Evolutionary conservation across 768 basidiomycete species (phyloP), one percentile per base, ranked within the genome.

Genomic region (Pisolithus marmoratus): DNA sequence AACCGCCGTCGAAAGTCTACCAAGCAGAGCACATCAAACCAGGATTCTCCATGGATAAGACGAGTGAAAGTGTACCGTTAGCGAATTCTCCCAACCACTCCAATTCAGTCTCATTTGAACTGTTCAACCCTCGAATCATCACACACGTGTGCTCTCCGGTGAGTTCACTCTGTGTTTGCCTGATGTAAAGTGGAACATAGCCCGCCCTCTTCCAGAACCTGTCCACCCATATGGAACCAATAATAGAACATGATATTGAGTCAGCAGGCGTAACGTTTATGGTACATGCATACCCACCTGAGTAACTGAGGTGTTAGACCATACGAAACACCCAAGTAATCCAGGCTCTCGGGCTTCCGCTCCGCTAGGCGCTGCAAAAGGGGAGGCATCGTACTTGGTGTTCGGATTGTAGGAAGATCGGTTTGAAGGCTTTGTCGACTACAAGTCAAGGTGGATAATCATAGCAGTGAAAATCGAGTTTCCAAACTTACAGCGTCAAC

Each of bases 141-240:
- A 97, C 86, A 63, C 93, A 94, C 0, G 91, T 90, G 63, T 96
- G 88, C 70, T 99, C 96, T 37, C 96, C 96, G 0, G 96, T 99
- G 47, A 98, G 76, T 60, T 96, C 94, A 65, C 92, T 96, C 53
- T 85, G 77, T 5, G 93, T 95, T 70, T 98, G 96, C 27, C 95
- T 84, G 27, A 98, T 70, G 62, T 98, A 98, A 14, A 98, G 74
- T 0, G 96, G 96, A 0, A 90, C 80, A 65, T 87, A 99, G 12
- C 90, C 89, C 1, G 86, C 84, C 20, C 92, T 82, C 70, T 98
- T 98, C 96, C 96, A 98, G 74, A 98, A 99, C 54, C 91, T 78
- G 36, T 40, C 19, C 9, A 14, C 4, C 1, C 8, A n/a, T 45
- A 15, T 15, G 14, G 23, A 42, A 42, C 22, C 41, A 42, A 45